phyloP scores from a whole-genome alignment of 2,329 filamentous ascomycete genomes.

The Graphium sp. region DNA sequence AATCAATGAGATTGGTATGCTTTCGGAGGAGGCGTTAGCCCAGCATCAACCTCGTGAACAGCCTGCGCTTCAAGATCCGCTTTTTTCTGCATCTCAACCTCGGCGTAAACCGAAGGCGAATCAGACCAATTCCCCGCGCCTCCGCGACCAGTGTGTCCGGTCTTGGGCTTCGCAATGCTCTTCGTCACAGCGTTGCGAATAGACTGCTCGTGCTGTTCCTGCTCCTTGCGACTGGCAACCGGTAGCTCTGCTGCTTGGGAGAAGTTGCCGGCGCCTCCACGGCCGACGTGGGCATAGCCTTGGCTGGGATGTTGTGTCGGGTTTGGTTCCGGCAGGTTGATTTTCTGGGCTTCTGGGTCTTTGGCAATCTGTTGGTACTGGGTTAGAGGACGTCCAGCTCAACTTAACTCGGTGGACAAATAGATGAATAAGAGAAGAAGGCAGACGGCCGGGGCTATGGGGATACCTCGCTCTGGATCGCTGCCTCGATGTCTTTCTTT shows the following conservation, averaged over 20 bases:
- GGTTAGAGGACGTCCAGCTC: conserved; percentile 9
- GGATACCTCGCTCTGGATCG: not conserved
- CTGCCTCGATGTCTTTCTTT: conserved; percentile 11
- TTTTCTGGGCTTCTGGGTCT: conserved; percentile 1
- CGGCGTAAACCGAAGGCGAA: conserved; percentile 4
- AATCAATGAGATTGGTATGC: conserved; percentile 11
- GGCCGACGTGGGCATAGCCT: conserved; percentile 29
- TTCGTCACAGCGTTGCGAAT: conserved; percentile 16
- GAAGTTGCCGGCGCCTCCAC: conserved; percentile 48
- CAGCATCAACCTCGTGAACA: conserved; percentile 21
- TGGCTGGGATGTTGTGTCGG: conserved; percentile 10
- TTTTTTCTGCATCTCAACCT: conserved; percentile 11
- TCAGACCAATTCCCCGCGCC: conserved; percentile 33
- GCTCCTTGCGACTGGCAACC: conserved; percentile 12
- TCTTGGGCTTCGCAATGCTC: conserved; percentile 9
- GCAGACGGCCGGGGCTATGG: not conserved
- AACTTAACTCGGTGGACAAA: too few species aligned
- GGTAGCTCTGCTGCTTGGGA: conserved; percentile 18
- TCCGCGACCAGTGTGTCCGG: conserved; percentile 20
- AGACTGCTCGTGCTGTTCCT: conserved; percentile 16
- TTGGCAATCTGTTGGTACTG: too few species aligned
- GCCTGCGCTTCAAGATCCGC: conserved; percentile 19
- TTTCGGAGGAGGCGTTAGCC: conserved; percentile 19
- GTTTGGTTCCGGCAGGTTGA: conserved; percentile 9
- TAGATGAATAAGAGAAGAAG: too few species aligned